These are phyloP conservation scores for Turritis glabra DNA, from an alignment of 345 rosid genomes.

Conservation along the genomic window DNA sequence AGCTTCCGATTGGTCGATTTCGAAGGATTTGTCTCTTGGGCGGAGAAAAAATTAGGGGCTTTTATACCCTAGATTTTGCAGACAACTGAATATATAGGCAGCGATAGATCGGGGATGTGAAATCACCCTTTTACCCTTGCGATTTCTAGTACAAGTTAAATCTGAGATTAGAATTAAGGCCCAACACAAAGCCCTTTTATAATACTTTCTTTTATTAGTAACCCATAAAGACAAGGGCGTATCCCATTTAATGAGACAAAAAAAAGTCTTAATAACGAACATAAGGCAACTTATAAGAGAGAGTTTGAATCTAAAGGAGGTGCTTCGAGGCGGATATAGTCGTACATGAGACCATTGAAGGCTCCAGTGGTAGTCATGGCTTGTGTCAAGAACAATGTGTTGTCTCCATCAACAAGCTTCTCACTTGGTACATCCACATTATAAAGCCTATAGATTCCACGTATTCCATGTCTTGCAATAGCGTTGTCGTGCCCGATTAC, in stretches of 20 bases:
- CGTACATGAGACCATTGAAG: conserved; percentile 85
- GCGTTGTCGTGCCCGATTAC: conserved; percentile 75
- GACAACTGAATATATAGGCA: conserved; percentile 64
- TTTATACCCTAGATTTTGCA: conserved; percentile 91
- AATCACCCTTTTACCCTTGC: not conserved
- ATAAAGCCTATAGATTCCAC: conserved; percentile 73
- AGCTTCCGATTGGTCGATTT: conserved; percentile 41
- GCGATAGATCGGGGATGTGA: conserved; percentile 7
- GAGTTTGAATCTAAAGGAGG: conserved; percentile 41
- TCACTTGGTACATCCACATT: conserved; percentile 54
- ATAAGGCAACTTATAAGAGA: not conserved
- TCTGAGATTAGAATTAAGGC: not conserved
- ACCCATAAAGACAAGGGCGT: not conserved
- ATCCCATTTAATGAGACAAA: not conserved
- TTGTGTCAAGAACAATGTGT: conserved; percentile 62
- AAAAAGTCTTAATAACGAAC: not conserved
- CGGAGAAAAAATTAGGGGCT: conserved; percentile 60
- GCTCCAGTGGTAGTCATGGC: conserved; percentile 55
- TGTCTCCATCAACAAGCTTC: conserved; percentile 57
- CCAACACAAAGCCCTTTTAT: conserved; percentile 6
- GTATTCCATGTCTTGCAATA: conserved; percentile 84
- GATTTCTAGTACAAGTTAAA: not conserved
- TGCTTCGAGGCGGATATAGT: conserved; percentile 82
- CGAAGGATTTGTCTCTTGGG: conserved; percentile 38
- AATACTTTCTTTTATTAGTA: not conserved